Conservation (phyloP, 2,329 filamentous ascomycete genomes). For the Sarocladium kiliense region DNA sequence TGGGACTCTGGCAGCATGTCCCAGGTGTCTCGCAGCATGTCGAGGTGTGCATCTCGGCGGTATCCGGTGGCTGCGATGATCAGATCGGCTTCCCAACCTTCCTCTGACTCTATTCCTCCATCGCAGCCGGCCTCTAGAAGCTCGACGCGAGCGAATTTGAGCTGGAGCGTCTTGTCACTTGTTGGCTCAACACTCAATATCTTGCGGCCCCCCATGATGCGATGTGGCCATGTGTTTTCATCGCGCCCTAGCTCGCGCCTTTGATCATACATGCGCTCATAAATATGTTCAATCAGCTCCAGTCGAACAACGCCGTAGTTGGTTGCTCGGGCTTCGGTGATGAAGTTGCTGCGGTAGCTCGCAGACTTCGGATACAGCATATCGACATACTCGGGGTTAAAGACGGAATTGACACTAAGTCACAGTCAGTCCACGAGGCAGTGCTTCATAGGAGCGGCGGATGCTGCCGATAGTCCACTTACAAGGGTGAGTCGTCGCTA, state of each 20-base stretch:
- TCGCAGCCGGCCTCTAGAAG: constrained; percentile 16
- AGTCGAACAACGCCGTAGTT: constrained; percentile 94
- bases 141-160: constrained; percentile 44
- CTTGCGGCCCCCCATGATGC: constrained; percentile 66
- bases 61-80: constrained; percentile 89
- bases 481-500: constrained; percentile 96
- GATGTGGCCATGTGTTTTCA: constrained; percentile 73
- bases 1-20: constrained; percentile 55
- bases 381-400: constrained; percentile 83
- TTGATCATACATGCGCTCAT: constrained; percentile 84
- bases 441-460: background rate
- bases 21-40: constrained; percentile 64
- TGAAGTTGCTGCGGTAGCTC: constrained; percentile 51
- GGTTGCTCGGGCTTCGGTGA: constrained; percentile 72
- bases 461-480: constrained; percentile 31
- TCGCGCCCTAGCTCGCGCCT: constrained; percentile 63
- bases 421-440: constrained; percentile 18
- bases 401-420: constrained; percentile 90
- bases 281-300: constrained; percentile 84
- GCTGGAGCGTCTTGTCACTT: constrained; percentile 45
- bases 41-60: constrained; percentile 68
- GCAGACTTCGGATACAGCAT: constrained; percentile 64
- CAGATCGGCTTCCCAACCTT: constrained; percentile 62
- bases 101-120: constrained; percentile 26
- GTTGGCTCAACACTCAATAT: constrained; percentile 57